These are phyloP conservation scores for Krasilnikovozyma curviuscula DNA, from an alignment of 768 basidiomycete species.

Conservation along the genomic window DNA sequence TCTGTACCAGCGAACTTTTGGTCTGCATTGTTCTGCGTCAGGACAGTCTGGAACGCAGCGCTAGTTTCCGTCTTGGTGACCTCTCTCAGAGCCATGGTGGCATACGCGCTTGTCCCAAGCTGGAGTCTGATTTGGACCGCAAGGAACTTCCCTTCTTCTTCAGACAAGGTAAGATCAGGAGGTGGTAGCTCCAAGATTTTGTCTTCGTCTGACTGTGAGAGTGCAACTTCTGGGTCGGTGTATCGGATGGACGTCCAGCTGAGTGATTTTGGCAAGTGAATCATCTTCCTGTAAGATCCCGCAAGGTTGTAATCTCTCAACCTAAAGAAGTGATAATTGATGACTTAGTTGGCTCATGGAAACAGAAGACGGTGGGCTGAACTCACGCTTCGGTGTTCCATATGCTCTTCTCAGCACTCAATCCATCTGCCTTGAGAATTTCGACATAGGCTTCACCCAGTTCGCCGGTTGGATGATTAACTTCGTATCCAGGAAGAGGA, in stretches of 20 bases:
- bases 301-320: constrained; percentile 72
- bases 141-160: constrained; percentile 53
- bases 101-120: constrained; percentile 84
- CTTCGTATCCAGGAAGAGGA: constrained; percentile 90
- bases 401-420: constrained; percentile 51
- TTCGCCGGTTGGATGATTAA: constrained; percentile 69
- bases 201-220: constrained; percentile 93
- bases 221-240: constrained; percentile 76
- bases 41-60: constrained; percentile 64
- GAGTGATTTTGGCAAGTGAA: constrained; percentile 64
- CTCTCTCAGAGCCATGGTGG: constrained; percentile 93
- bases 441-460: constrained; percentile 73
- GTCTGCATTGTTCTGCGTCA: constrained; percentile 61
- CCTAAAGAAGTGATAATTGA: neutral
- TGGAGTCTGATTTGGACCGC: constrained; percentile 68
- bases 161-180: constrained; percentile 29
- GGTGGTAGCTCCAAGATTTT: constrained; percentile 60
- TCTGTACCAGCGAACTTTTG: constrained; percentile 52
- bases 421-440: constrained; percentile 62
- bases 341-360: neutral
- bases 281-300: constrained; percentile 80
- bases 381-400: constrained; percentile 11
- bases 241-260: constrained; percentile 69
- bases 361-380: neutral
- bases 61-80: constrained; percentile 91